Conservation (phyloP, 371 early-diverging fungal genomes). For the Thermomucor indicae-seudaticae region DNA sequence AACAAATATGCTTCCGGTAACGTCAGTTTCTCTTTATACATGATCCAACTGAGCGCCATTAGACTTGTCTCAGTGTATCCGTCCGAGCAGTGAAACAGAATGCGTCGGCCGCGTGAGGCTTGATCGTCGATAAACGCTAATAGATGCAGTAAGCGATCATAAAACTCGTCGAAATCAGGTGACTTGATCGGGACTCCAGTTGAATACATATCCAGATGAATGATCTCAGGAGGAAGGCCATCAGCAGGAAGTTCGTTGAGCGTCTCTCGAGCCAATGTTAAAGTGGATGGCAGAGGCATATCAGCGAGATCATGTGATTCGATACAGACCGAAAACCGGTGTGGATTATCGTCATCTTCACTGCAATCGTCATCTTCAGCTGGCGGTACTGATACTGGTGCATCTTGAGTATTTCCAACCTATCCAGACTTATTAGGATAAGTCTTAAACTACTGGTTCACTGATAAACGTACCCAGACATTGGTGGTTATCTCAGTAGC, state of each 20-base stretch:
- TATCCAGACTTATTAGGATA: constrained; percentile 9
- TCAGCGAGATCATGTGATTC: constrained; percentile 58
- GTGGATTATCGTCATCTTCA: constrained; percentile 26
- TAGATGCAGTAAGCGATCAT: constrained; percentile 19
- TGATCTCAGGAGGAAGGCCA: constrained; percentile 37
- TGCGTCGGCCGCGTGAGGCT: constrained; percentile 24
- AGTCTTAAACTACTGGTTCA: no score
- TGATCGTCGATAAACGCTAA: constrained; percentile 38
- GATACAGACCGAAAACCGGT: constrained; percentile 56
- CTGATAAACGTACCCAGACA: constrained; percentile 49
- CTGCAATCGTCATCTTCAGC: constrained; percentile 8
- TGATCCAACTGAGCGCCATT: constrained; percentile 47
- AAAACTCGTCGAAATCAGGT: constrained; percentile 25
- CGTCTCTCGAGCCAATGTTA: constrained; percentile 37
- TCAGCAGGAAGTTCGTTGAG: constrained; percentile 23
- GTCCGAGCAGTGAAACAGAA: constrained; percentile 59
- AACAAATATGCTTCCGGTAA: constrained; percentile 58
- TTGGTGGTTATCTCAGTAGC: constrained; percentile 49
- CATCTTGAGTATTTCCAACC: constrained; percentile 61
- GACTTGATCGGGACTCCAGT: constrained; percentile 19
- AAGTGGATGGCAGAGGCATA: constrained; percentile 43
- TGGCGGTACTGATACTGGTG: constrained; percentile 27
- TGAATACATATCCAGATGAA: constrained; percentile 49
- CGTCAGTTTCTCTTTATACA: constrained; percentile 44
- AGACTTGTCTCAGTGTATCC: constrained; percentile 62